Percentiles rank a stretch among this genome's conserved stretches.
Conservation (phyloP, 108 stramenopile genomes). For the Mediolabrus comicus region DNA sequence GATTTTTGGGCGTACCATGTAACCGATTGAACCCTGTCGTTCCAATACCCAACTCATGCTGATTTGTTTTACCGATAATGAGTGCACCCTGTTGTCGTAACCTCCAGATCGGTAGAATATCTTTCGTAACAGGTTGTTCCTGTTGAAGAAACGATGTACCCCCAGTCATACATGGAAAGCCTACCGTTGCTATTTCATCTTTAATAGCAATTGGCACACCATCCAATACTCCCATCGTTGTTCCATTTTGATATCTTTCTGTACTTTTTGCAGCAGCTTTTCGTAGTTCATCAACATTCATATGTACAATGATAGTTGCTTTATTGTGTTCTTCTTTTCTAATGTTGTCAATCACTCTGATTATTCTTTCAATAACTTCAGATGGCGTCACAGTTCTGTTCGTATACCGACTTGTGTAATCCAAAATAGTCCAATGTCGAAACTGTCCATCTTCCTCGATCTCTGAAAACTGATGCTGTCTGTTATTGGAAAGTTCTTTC, state of each 20-base stretch:
- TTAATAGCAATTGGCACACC: conserved; percentile 64
- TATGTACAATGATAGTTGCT: conserved; percentile 13
- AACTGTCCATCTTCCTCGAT: conserved; percentile 6
- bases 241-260: conserved; percentile 23
- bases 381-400: conserved; percentile 17
- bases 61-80: conserved; percentile 51
- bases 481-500: not conserved
- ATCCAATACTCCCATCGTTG: conserved; percentile 44
- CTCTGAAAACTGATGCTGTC: no score
- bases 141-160: conserved; percentile 33
- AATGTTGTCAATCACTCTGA: conserved; percentile 17
- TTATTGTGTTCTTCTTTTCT: conserved; percentile 15
- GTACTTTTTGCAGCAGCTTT: conserved; percentile 34
- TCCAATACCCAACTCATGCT: conserved; percentile 60
- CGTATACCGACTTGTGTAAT: conserved; percentile 29
- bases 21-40: conserved; percentile 48
- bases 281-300: conserved; percentile 22
- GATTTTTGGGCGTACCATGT: conserved; percentile 43
- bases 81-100: conserved; percentile 50
- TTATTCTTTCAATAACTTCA: conserved; percentile 20
- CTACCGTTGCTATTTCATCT: conserved; percentile 46
- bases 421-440: conserved; percentile 31
- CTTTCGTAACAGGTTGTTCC: conserved; percentile 10
- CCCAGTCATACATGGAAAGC: conserved; percentile 31
- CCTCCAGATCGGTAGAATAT: conserved; percentile 39